phyloP scores from a whole-genome alignment of 192 early-diverging fungal species.

The Gonapodya prolifera region DNA sequence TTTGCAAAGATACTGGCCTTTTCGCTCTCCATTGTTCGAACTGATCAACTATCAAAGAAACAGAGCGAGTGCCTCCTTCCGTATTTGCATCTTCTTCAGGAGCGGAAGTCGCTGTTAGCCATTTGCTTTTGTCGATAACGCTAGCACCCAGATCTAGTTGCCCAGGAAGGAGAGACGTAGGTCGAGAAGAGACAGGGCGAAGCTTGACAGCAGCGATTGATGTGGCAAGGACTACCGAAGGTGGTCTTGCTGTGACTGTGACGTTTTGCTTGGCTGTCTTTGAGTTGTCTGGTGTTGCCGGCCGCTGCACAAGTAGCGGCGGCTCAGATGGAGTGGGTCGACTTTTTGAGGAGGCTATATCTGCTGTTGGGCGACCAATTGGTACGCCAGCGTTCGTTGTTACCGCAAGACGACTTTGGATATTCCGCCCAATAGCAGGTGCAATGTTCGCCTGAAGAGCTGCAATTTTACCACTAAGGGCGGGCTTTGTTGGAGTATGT shows the following conservation, averaged over 20 bases:
- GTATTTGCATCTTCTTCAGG: neutral
- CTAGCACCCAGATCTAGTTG: neutral
- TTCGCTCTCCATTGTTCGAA: neutral
- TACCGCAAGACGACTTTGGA: neutral
- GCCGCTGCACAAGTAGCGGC: neutral
- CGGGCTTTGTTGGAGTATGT: neutral
- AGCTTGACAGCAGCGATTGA: neutral
- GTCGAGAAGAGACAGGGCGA: neutral
- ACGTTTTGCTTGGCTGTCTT: neutral
- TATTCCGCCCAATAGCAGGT: neutral
- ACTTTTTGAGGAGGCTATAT: too few relatives aligned
- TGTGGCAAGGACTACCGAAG: neutral
- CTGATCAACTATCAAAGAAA: neutral
- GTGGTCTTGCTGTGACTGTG: neutral
- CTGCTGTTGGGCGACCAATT: neutral
- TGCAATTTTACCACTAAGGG: neutral
- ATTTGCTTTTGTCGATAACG: neutral
- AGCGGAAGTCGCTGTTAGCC: neutral
- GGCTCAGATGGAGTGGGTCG: too few relatives aligned
- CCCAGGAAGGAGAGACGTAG: neutral
- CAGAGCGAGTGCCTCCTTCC: neutral
- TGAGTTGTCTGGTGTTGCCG: neutral
- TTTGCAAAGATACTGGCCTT: too few relatives aligned
- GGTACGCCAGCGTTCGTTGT: too few relatives aligned
- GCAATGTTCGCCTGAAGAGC: neutral